phyloP scores from a whole-genome alignment of 2,329 filamentous ascomycete species.

The Phaeosphaeria sp. region DNA sequence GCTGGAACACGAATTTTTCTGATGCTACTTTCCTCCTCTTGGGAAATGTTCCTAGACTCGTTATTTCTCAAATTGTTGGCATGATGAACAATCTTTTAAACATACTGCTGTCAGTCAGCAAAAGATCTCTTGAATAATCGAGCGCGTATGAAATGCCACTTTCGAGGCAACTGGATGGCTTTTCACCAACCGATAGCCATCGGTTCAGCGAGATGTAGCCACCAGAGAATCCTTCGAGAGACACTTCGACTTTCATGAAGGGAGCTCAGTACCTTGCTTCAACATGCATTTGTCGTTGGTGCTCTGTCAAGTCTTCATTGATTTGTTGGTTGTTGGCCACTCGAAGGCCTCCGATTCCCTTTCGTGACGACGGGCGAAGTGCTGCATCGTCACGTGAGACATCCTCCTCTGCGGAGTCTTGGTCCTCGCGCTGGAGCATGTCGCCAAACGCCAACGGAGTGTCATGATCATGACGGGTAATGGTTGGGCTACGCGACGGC shows the following conservation, averaged over 20 bases:
- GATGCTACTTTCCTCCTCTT: slow-evolving; percentile 41
- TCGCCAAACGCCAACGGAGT: slow-evolving; percentile 11
- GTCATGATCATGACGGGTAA: slow-evolving; percentile 15
- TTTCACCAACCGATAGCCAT: too few species aligned
- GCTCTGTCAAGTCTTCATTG: slow-evolving; percentile 38
- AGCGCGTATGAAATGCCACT: too few species aligned
- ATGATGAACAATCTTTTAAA: too few species aligned
- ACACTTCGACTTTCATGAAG: too few species aligned
- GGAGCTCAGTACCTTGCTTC: slow-evolving; percentile 17
- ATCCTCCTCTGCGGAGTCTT: slow-evolving; percentile 7
- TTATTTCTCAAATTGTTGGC: too few species aligned
- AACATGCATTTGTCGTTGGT: slow-evolving; percentile 43
- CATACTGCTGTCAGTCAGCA: too few species aligned
- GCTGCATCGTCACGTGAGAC: slow-evolving; percentile 2
- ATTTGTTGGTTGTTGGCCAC: slow-evolving; percentile 34
- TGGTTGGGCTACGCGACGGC: slow-evolving; percentile 29
- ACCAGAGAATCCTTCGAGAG: too few species aligned
- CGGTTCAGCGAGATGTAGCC: too few species aligned
- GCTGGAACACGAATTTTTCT: slow-evolving; percentile 53
- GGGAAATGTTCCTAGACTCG: slow-evolving; percentile 36
- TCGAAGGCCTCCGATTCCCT: slow-evolving; percentile 36
- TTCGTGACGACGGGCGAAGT: slow-evolving; percentile 19
- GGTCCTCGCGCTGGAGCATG: slow-evolving; percentile 6
- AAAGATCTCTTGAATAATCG: too few species aligned
- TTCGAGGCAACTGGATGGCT: too few species aligned